Evolutionary conservation across 2,329 filamentous ascomycete species (phyloP), one percentile per base, ranked within the genome.

Genomic region (Trichoderma atroviride): DNA sequence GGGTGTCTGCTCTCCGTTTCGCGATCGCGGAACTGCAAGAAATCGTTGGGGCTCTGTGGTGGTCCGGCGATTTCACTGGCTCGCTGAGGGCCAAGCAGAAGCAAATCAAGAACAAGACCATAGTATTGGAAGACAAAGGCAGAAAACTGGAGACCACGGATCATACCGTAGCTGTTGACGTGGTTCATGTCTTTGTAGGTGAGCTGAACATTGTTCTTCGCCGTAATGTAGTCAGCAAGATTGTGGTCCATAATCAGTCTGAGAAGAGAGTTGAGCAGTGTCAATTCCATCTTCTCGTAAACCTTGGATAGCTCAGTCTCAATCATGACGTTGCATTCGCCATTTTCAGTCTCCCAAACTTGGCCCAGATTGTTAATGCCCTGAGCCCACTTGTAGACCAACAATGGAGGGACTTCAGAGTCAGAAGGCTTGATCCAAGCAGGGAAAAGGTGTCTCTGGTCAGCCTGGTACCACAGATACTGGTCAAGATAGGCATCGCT

Each of bases 171-270:
- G 78, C 93, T 96, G 82, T 99, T 99, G 78, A 96, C 96, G 77
- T 99, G 96, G 78, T 97, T 98, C 96, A 99, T 99, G 76, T 99
- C 96, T 84, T 99, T 99, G 85, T 99, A 99, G 72, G 96, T 97
- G 72, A 99, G 87, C 79, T 97, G 95, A 14, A 99, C 96, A 77
- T 99, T 99, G 85, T 99, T 99, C 88, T 99, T 99, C 47, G 95
- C 94, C 1, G 95, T 97, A 77, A 99, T 99, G 82, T 99, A 99
- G 80, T 99, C 96, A 5, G 96, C 96, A 82, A 99, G 82, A 79
- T 99, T 99, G 85, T 99, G 96, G 76, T 99, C 96, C 96, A 99
- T 99, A 79, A 99, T 97, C 73, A 99, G 83, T 59, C 96, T 89
- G 61, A 99, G 85, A 37, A 99, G 86, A 70, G 95, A 92, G 82